Conservation (phyloP, 441 rosid genomes). For the Pelargonium citronellum region DNA sequence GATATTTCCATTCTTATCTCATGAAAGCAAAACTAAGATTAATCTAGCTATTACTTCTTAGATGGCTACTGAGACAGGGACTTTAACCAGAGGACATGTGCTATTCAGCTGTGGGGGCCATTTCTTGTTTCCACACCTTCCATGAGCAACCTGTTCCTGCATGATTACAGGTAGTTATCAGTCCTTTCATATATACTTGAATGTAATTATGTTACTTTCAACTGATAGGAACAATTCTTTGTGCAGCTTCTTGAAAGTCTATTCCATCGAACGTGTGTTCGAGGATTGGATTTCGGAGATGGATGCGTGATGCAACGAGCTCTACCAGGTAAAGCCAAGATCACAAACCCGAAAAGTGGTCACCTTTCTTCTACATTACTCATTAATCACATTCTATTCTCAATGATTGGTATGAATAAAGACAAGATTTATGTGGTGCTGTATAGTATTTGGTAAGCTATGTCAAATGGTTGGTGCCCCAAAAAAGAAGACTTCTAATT, state of each 20-base stretch:
- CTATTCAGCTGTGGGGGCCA: neutral
- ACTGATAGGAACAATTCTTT: conserved; percentile 3
- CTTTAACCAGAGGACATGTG: neutral
- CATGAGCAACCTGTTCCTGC: neutral
- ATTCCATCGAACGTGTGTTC: conserved; percentile 23
- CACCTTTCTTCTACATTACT: conserved; percentile 15
- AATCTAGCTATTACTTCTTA: neutral
- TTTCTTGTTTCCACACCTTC: conserved; percentile 4
- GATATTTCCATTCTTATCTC: neutral
- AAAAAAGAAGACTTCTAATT: conserved; percentile 21
- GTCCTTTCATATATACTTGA: neutral
- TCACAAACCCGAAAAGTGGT: conserved; percentile 9
- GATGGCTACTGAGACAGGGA: neutral
- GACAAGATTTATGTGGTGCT: conserved; percentile 31
- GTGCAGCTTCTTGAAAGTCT: conserved; percentile 14
- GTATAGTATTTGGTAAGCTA: conserved; percentile 18
- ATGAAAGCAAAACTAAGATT: neutral
- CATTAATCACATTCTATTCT: conserved; percentile 13
- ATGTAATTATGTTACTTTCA: neutral
- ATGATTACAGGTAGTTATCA: neutral
- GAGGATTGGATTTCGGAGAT: conserved; percentile 21
- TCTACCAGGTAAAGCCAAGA: conserved; percentile 19
- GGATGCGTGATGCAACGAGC: conserved; percentile 20
- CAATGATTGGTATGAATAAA: conserved; percentile 26
- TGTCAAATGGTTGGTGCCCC: conserved; percentile 32